Evolutionary conservation across 257 asterid genomes (phyloP).

Genomic region (Euphrasia confusa): DNA sequence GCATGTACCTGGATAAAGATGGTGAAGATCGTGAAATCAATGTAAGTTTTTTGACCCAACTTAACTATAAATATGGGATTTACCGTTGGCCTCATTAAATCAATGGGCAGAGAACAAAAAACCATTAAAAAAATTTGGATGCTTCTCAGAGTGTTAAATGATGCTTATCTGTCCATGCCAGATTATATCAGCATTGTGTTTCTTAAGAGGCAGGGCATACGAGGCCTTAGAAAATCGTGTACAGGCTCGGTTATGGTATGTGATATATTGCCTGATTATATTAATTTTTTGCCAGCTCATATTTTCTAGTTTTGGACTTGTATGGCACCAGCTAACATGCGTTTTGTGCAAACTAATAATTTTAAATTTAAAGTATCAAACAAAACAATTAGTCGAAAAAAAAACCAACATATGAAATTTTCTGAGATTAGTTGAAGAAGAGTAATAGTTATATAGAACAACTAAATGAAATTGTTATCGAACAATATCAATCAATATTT

Average conservation of each 20-base stretch:
- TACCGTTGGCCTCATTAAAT: constrained; percentile 21
- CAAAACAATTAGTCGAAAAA: neutral
- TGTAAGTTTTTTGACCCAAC: constrained; percentile 45
- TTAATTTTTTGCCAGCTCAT: neutral
- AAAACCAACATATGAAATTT: constrained; percentile 8
- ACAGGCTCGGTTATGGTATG: constrained; percentile 94
- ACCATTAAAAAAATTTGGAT: constrained; percentile 7
- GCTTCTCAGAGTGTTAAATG: constrained; percentile 22
- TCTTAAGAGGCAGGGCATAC: constrained; percentile 92
- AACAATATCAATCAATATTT: constrained; percentile 6
- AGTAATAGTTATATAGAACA: neutral
- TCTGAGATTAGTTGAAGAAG: neutral
- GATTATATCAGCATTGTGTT: constrained; percentile 93
- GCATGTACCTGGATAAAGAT: constrained; percentile 88
- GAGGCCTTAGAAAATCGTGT: constrained; percentile 91
- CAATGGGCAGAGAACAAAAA: neutral
- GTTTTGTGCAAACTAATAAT: constrained; percentile 8
- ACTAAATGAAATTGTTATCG: constrained; percentile 3
- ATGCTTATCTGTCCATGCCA: constrained; percentile 37
- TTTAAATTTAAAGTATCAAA: constrained; percentile 8
- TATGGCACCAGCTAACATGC: constrained; percentile 3
- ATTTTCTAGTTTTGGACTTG: constrained; percentile 19
- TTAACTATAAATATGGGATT: constrained; percentile 20
- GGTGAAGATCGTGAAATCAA: constrained; percentile 97
- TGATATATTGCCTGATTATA: constrained; percentile 11